Conservation (phyloP, 1,284 basidiomycete species). For the Meripilus lineatus region DNA sequence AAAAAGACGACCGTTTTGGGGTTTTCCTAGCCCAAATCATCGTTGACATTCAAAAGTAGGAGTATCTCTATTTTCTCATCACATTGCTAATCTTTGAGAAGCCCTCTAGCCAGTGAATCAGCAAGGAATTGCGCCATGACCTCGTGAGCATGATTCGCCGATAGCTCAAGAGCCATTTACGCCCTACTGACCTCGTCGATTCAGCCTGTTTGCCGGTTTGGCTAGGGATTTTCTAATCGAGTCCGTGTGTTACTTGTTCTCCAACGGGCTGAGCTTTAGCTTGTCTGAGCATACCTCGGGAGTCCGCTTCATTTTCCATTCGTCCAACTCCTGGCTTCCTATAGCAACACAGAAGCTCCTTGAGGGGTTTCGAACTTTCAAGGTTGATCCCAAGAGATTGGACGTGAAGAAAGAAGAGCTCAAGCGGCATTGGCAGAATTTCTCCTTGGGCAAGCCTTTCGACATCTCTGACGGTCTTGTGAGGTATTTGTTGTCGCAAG, state of each 20-base stretch:
- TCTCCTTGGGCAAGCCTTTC: slow-evolving; percentile 83
- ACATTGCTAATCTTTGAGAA: background rate
- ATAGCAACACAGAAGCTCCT: slow-evolving; percentile 77
- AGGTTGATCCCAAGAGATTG: slow-evolving; percentile 72
- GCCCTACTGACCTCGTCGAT: too few species aligned
- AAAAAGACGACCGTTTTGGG: slow-evolving; percentile 96
- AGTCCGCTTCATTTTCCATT: slow-evolving; percentile 70
- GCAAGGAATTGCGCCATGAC: slow-evolving; percentile 13
- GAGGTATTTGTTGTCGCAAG: slow-evolving; percentile 67
- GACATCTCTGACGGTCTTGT: slow-evolving; percentile 78
- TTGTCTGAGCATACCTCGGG: slow-evolving; percentile 67
- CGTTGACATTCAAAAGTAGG: slow-evolving; percentile 67
- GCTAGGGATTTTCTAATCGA: slow-evolving; percentile 87
- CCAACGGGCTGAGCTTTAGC: slow-evolving; percentile 78
- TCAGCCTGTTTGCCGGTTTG: slow-evolving; percentile 87
- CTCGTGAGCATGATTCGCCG: too few species aligned
- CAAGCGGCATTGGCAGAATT: slow-evolving; percentile 80
- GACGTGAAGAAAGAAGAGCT: slow-evolving; percentile 76
- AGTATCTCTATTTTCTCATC: background rate
- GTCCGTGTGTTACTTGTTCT: slow-evolving; percentile 93
- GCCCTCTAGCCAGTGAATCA: slow-evolving; percentile 14
- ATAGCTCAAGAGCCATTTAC: too few species aligned
- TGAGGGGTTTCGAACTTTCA: slow-evolving; percentile 64
- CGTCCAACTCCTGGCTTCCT: slow-evolving; percentile 94
- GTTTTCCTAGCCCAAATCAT: slow-evolving; percentile 81